A percentile compares a stretch with the other conserved stretches of the same genome.
phyloP scores from a whole-genome alignment of 108 stramenopile species.

The Chaetoceros tenuissimus region DNA sequence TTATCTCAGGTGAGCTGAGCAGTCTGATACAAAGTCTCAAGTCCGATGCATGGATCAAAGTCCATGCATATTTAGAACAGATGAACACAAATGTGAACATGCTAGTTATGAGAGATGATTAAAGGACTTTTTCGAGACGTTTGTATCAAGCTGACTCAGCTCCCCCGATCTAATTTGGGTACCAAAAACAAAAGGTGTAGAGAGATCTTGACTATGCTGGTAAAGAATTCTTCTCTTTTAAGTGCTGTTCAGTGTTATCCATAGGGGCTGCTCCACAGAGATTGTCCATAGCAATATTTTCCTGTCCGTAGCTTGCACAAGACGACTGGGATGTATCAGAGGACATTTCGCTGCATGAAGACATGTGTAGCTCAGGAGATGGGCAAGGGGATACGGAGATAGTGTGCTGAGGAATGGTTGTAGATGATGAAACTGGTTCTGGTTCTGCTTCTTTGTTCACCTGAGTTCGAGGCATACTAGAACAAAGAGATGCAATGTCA shows the following conservation, averaged over 20 bases:
- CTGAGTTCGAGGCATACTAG: too few relatives aligned
- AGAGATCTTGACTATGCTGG: conserved; percentile 4
- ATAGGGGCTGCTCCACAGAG: too few relatives aligned
- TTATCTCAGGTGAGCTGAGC: too few relatives aligned
- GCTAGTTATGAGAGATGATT: background rate
- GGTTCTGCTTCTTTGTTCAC: too few relatives aligned
- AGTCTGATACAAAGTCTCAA: too few relatives aligned
- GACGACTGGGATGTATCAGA: background rate
- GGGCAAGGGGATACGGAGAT: background rate
- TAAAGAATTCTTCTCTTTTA: conserved; percentile 1
- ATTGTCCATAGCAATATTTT: background rate
- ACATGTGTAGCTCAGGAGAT: background rate
- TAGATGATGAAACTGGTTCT: too few relatives aligned
- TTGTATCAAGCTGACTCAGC: background rate
- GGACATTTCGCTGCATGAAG: too few relatives aligned
- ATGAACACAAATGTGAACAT: conserved; percentile 2
- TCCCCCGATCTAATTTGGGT: too few relatives aligned
- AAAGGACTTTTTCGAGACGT: background rate
- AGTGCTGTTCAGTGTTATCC: background rate
- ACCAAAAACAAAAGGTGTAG: too few relatives aligned
- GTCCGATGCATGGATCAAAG: conserved; percentile 1
- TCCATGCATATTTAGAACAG: background rate
- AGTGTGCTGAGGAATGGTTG: too few relatives aligned
- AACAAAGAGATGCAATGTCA: too few relatives aligned
- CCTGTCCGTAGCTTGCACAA: background rate